Evolutionary conservation across 169 alveolate species (phyloP), one percentile per base, ranked within the genome.

Genomic region (Plasmodium adleri): DNA sequence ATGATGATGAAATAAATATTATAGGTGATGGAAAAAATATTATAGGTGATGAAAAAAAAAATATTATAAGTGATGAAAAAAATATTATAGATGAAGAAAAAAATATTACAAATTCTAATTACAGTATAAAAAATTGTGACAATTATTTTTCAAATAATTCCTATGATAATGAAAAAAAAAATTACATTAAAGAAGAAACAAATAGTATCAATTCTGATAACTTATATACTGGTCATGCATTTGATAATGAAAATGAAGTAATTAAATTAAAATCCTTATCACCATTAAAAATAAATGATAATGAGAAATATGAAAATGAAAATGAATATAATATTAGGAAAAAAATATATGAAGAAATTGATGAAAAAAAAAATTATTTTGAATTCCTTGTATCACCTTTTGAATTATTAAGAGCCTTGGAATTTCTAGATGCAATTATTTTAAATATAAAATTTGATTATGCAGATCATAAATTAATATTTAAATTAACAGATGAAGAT

Each of bases 391-490:
- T 80, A 0, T 80, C 85, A 6, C 90, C 70, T 8, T 68, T 68
- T 28, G 83, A 80, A 68, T 39, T 80, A 68, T 72, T 80, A 70
- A 80, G 74, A 12, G 85, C 90, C 15, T 26, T 80, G 22, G 90
- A 80, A 43, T 80, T 80, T 24, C 22, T 80, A 22, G 73, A 80
- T 32, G 76, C 90, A 3, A 59, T 80, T 20, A 71, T 80, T 39
- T 80, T 80, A 92, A 52, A 95, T 85, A 64, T 92, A 58, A 45
- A 90, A 78, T 58, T 91, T 71, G 88, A 87, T 15, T 73, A 66
- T 26, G 0, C 49, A 5, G 63, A 64, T 13, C 43, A 52, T 17
- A 71, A 70, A 72, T 47, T 73, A 52, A 87, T 87, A 71, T 43
- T 87, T 1, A 87, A 87, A 2, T 60, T 72, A 59, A 87, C 88